A percentile compares a stretch with the other conserved stretches of the same genome.
These are phyloP conservation scores for Eremothecium gossypii DNA, from an alignment of 1,139 yeast species.

Conservation along the genomic window DNA sequence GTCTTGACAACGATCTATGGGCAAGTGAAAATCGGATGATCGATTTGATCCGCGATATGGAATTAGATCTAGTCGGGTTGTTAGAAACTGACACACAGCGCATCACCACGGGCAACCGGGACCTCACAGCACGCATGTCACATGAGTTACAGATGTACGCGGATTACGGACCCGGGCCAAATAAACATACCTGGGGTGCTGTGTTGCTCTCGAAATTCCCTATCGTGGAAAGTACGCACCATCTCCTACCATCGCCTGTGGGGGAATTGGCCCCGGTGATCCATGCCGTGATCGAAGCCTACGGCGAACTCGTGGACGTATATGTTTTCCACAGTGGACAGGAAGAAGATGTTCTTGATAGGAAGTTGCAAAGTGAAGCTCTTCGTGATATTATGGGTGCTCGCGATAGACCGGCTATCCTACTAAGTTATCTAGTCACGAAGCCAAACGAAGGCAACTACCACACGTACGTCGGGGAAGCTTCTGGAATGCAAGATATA, in stretches of 20 bases:
- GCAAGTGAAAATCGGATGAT: slow-evolving; percentile 88
- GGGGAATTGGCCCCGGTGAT: slow-evolving; percentile 98
- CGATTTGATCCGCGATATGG: slow-evolving; percentile 71
- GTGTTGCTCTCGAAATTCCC: slow-evolving; percentile 91
- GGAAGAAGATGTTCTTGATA: slow-evolving; percentile 92
- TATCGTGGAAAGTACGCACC: slow-evolving; percentile 79
- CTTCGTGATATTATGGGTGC: slow-evolving; percentile 74
- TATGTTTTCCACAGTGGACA: slow-evolving; percentile 98
- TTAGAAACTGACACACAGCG: slow-evolving; percentile 92
- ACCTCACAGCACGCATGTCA: slow-evolving; percentile 81
- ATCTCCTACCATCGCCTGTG: slow-evolving; percentile 87
- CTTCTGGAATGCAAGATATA: slow-evolving; percentile 83
- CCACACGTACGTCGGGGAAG: slow-evolving; percentile 77
- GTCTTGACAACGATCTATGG: slow-evolving; percentile 97
- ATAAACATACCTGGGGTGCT: slow-evolving; percentile 97
- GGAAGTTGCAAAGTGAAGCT: slow-evolving; percentile 75
- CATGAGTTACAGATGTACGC: slow-evolving; percentile 91
- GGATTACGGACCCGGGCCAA: slow-evolving; percentile 97
- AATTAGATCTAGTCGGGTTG: slow-evolving; percentile 82
- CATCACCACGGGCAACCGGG: slow-evolving; percentile 90
- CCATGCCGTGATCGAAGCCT: slow-evolving; percentile 87
- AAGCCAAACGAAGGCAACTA: slow-evolving; percentile 82
- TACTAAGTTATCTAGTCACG: slow-evolving; percentile 84
- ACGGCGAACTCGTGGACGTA: slow-evolving; percentile 78
- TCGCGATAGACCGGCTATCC: slow-evolving; percentile 64